Evolutionary conservation across 2,329 filamentous ascomycete genomes (phyloP).

Genomic region (Aspergillus intermedius): DNA sequence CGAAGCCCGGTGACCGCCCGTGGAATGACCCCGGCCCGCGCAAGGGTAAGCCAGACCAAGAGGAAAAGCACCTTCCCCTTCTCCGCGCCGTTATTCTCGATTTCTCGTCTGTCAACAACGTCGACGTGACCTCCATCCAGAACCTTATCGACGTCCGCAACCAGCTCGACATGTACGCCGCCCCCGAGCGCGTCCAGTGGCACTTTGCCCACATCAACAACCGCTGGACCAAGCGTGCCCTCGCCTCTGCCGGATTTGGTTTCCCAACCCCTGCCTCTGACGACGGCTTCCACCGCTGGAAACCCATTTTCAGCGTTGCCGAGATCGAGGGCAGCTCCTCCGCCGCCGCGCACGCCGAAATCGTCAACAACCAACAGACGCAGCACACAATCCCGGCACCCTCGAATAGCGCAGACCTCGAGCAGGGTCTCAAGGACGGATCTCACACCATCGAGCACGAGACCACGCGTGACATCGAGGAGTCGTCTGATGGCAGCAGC

Average conservation of each 20-base stretch:
- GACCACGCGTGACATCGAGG: conserved; percentile 21
- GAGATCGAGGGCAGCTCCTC: conserved; percentile 69
- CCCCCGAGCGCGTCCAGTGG: conserved; percentile 82
- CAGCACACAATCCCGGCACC: conserved; percentile 8
- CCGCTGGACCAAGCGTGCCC: conserved; percentile 86
- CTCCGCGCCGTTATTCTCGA: conserved; percentile 89
- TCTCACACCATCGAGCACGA: conserved; percentile 26
- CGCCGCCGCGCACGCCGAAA: conserved; percentile 63
- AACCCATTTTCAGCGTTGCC: conserved; percentile 89
- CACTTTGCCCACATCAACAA: conserved; percentile 93
- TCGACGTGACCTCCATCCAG: conserved; percentile 89
- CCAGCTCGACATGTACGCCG: conserved; percentile 78
- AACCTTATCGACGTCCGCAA: conserved; percentile 90
- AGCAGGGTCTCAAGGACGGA: conserved; percentile 27
- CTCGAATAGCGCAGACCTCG: conserved; percentile 19
- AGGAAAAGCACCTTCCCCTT: conserved; percentile 52
- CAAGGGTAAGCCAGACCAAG: conserved; percentile 46
- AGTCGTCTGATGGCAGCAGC: conserved; percentile 22
- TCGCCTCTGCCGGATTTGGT: conserved; percentile 82
- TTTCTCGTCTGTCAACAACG: conserved; percentile 87
- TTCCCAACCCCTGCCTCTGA: conserved; percentile 58
- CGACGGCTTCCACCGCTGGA: conserved; percentile 64
- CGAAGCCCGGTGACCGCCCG: conserved; percentile 67
- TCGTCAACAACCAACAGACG: conserved; percentile 53
- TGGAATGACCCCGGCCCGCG: conserved; percentile 90